Evolutionary conservation across 805 yeast species (phyloP).

Genomic region (Wickerhamomyces strasburgensis): DNA sequence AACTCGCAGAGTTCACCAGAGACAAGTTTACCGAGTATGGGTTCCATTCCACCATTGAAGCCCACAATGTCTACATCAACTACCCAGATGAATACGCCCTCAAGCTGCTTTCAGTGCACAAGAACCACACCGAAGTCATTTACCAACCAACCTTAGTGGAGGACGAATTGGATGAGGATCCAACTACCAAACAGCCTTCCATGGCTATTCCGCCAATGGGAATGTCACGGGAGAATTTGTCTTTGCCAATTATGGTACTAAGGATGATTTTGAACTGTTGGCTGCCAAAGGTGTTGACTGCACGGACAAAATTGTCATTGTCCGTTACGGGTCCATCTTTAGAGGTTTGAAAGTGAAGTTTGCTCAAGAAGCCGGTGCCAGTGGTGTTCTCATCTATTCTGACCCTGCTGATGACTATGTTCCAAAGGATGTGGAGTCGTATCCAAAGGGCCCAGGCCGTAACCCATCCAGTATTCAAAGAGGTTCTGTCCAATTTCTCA

Average conservation of each 20-base stretch:
- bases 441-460: slow-evolving; percentile 75
- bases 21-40: slow-evolving; percentile 59
- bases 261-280: slow-evolving; percentile 51
- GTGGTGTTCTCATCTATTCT: slow-evolving; percentile 60
- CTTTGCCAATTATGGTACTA: slow-evolving; percentile 66
- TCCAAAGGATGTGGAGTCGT: slow-evolving; percentile 55
- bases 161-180: slow-evolving; percentile 48
- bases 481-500: slow-evolving; percentile 64
- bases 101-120: slow-evolving; percentile 30
- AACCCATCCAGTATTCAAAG: slow-evolving; percentile 74
- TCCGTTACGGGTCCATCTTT: slow-evolving; percentile 60
- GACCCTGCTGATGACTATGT: slow-evolving; percentile 65
- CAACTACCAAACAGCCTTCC: slow-evolving; percentile 53
- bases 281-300: slow-evolving; percentile 43
- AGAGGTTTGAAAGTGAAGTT: slow-evolving; percentile 73
- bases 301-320: slow-evolving; percentile 57
- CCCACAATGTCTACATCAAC: slow-evolving; percentile 58
- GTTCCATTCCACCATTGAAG: slow-evolving; percentile 44
- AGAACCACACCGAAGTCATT: slow-evolving; percentile 23
- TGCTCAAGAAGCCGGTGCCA: slow-evolving; percentile 68
- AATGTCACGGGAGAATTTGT: slow-evolving; percentile 63
- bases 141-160: slow-evolving; percentile 51
- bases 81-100: slow-evolving; percentile 56
- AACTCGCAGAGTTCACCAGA: slow-evolving; percentile 53
- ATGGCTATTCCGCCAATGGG: slow-evolving; percentile 73